These are phyloP conservation scores for Sesbania bispinosa DNA, from an alignment of 306 rosid genomes.

Conservation along the genomic window DNA sequence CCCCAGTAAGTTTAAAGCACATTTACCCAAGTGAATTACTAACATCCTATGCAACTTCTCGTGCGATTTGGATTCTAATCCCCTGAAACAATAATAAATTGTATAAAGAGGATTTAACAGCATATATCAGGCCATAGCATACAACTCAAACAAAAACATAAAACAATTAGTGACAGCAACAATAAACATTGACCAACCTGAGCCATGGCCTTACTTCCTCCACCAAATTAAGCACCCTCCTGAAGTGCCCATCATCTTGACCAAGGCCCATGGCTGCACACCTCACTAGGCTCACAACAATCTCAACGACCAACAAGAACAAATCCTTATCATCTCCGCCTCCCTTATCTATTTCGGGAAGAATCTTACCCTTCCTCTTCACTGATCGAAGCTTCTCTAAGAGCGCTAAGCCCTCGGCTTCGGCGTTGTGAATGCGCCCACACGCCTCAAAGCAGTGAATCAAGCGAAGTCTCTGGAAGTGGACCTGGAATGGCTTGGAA, in stretches of 20 bases:
- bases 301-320: conserved; percentile 44
- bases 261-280: conserved; percentile 47
- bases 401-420: conserved; percentile 47
- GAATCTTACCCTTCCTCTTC: conserved; percentile 29
- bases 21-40: conserved; percentile 52
- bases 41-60: conserved; percentile 65
- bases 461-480: conserved; percentile 58
- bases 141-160: too few species aligned
- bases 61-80: conserved; percentile 48
- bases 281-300: conserved; percentile 47
- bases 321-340: conserved; percentile 46
- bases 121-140: neutral
- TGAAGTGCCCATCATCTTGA: conserved; percentile 40
- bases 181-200: conserved; percentile 37
- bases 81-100: conserved; percentile 42
- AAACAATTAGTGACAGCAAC: neutral
- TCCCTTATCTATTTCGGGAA: conserved; percentile 47
- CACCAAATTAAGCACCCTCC: conserved; percentile 53
- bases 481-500: conserved; percentile 51
- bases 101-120: neutral
- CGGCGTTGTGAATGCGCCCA: conserved; percentile 43
- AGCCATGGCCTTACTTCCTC: conserved; percentile 78
- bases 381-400: conserved; percentile 43
- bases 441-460: conserved; percentile 54
- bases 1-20: conserved; percentile 51